Conservation (phyloP, 805 yeast genomes). For the Zygoascus bituminiphila region DNA sequence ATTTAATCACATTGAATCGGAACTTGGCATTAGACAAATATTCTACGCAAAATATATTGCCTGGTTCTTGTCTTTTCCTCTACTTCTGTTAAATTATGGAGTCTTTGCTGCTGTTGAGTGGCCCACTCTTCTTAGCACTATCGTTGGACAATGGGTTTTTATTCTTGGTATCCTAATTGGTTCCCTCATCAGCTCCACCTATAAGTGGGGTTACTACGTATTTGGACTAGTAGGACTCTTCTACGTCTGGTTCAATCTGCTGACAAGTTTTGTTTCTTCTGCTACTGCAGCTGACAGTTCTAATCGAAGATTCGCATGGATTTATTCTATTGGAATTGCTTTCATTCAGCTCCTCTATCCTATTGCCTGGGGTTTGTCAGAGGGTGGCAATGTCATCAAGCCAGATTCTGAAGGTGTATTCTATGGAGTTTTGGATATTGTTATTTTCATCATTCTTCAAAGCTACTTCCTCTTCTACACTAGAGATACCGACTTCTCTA, state of each 20-base stretch:
- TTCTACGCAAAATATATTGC: conserved; percentile 50
- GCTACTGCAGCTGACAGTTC: conserved; percentile 8
- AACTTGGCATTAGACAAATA: conserved; percentile 38
- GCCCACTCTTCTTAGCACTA: conserved; percentile 27
- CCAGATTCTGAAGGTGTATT: conserved; percentile 53
- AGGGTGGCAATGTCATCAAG: conserved; percentile 55
- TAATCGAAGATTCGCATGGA: conserved; percentile 2
- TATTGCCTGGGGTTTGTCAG: conserved; percentile 46
- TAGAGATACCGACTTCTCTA: conserved; percentile 17
- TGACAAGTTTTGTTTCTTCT: conserved; percentile 14
- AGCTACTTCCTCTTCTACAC: conserved; percentile 17
- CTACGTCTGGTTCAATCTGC: conserved; percentile 20
- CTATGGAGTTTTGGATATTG: conserved; percentile 50
- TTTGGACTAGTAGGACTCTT: conserved; percentile 42
- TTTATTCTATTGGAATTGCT: conserved; percentile 18
- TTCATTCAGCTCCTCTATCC: conserved; percentile 45
- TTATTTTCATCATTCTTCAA: conserved; percentile 30
- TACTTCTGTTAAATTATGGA: conserved; percentile 31
- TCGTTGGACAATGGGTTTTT: conserved; percentile 37
- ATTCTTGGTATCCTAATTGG: conserved; percentile 52
- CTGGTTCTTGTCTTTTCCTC: conserved; percentile 50
- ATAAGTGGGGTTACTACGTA: conserved; percentile 64
- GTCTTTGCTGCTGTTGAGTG: conserved; percentile 28
- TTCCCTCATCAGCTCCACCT: conserved; percentile 43
- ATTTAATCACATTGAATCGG: conserved; percentile 38